Percentiles rank a stretch among this genome's conserved stretches.
These are phyloP conservation scores for Elongisporangium anandrum DNA, from an alignment of 352 stramenopile species.

Conservation along the genomic window DNA sequence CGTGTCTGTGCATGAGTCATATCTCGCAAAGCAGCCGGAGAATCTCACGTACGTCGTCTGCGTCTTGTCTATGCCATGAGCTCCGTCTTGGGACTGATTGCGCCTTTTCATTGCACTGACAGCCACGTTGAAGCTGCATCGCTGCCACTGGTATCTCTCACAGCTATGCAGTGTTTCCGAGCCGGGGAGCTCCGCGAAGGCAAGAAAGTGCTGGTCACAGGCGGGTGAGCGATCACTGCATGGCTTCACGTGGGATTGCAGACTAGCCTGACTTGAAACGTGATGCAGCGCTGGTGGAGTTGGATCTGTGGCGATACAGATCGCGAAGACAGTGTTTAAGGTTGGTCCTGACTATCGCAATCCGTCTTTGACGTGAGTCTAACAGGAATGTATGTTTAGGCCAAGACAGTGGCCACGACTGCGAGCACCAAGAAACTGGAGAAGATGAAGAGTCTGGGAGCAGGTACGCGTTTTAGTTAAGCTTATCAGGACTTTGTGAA, in stretches of 20 bases:
- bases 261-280: neutral
- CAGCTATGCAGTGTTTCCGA: slow-evolving; percentile 48
- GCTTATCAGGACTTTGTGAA: no score
- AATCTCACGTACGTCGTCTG: slow-evolving; percentile 43
- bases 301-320: slow-evolving; percentile 65
- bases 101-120: neutral
- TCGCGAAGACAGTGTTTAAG: slow-evolving; percentile 77
- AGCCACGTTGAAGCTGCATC: slow-evolving; percentile 68
- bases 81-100: neutral
- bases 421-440: slow-evolving; percentile 62
- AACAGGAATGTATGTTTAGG: slow-evolving; percentile 25
- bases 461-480: slow-evolving; percentile 22
- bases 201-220: slow-evolving; percentile 76
- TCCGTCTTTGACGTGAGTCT: neutral
- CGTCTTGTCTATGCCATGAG: neutral
- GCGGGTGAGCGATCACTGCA: slow-evolving; percentile 23
- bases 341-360: no score
- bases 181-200: slow-evolving; percentile 38
- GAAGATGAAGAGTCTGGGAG: slow-evolving; percentile 56
- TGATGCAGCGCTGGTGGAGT: slow-evolving; percentile 52
- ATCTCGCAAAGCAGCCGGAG: slow-evolving; percentile 60
- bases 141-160: slow-evolving; percentile 52
- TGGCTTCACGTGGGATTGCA: neutral
- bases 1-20: slow-evolving; percentile 44
- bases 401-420: slow-evolving; percentile 64